phyloP scores from a whole-genome alignment of 148 eudicot species.

The Camellia lanceoleosa region DNA sequence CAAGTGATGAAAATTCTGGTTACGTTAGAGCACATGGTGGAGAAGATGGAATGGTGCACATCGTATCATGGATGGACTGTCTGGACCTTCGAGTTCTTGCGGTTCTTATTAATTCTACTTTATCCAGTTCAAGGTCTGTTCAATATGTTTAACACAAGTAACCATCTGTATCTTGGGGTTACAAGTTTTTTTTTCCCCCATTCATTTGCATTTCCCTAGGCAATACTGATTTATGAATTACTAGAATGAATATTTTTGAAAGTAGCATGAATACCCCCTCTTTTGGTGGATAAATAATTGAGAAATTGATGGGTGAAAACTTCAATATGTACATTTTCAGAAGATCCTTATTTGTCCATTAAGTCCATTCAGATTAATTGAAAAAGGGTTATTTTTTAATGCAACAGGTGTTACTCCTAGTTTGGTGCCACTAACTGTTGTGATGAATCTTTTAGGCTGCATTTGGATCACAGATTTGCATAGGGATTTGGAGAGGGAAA shows the following conservation, averaged over 20 bases:
- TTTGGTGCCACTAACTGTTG: not conserved
- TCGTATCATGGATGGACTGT: constrained; percentile 25
- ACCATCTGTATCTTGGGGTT: not conserved
- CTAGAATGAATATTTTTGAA: not conserved
- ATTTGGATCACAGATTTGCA: too few species aligned
- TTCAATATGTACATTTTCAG: not conserved
- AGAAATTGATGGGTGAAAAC: constrained; percentile 4
- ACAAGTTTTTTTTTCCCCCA: not conserved
- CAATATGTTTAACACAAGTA: not conserved
- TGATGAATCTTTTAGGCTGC: not conserved
- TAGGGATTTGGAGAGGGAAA: too few species aligned
- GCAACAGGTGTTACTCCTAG: not conserved
- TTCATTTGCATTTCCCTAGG: constrained; percentile 6
- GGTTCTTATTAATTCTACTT: constrained; percentile 22
- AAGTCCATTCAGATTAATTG: not conserved
- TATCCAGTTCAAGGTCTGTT: constrained; percentile 23
- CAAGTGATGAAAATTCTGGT: constrained; percentile 19
- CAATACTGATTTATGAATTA: not conserved
- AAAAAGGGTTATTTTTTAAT: not conserved
- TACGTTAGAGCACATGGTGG: not conserved
- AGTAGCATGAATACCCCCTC: not conserved
- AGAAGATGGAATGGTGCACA: constrained; percentile 12
- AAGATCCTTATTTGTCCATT: not conserved
- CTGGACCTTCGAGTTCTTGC: constrained; percentile 24
- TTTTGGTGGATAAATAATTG: not conserved